These are phyloP conservation scores for Rutstroemia sp. DNA, from an alignment of 2,329 filamentous ascomycete species.

Conservation along the genomic window DNA sequence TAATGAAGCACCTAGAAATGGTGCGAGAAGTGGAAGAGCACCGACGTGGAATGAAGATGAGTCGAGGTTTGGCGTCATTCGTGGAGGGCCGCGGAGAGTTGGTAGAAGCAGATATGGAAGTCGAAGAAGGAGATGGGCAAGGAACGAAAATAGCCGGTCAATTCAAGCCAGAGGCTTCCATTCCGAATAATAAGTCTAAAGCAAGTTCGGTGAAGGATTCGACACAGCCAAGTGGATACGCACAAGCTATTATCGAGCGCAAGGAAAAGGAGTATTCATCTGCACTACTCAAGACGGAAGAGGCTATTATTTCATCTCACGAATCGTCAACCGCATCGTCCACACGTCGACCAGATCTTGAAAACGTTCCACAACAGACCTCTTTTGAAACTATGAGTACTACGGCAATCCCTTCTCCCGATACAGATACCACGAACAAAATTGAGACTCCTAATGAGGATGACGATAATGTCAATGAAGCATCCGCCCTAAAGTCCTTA, in stretches of 20 bases:
- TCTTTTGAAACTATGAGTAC: constrained; percentile 16
- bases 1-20: constrained; percentile 56
- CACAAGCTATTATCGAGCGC: constrained; percentile 11
- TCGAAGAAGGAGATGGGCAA: constrained; percentile 25
- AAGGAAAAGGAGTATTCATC: constrained; percentile 24
- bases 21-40: constrained; percentile 45
- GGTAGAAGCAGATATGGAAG: constrained; percentile 23
- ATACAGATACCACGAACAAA: constrained; percentile 4
- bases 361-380: constrained; percentile 9
- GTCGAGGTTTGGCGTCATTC: constrained; percentile 45
- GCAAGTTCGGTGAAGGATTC: constrained; percentile 12
- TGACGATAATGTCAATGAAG: constrained; percentile 18
- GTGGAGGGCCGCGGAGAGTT: constrained; percentile 38
- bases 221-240: constrained; percentile 5
- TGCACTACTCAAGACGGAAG: constrained; percentile 17
- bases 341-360: constrained; percentile 13
- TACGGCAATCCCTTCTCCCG: constrained; percentile 17
- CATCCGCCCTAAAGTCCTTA: constrained; percentile 21
- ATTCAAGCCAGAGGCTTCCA: constrained; percentile 21
- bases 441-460: constrained; percentile 14
- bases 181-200: constrained; percentile 17
- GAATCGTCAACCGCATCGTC: neutral
- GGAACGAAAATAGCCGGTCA: constrained; percentile 26
- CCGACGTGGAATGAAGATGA: constrained; percentile 47
- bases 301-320: constrained; percentile 8